These are phyloP conservation scores for Amniculicola lignicola DNA, from an alignment of 495 filamentous ascomycete species.

Conservation along the genomic window DNA sequence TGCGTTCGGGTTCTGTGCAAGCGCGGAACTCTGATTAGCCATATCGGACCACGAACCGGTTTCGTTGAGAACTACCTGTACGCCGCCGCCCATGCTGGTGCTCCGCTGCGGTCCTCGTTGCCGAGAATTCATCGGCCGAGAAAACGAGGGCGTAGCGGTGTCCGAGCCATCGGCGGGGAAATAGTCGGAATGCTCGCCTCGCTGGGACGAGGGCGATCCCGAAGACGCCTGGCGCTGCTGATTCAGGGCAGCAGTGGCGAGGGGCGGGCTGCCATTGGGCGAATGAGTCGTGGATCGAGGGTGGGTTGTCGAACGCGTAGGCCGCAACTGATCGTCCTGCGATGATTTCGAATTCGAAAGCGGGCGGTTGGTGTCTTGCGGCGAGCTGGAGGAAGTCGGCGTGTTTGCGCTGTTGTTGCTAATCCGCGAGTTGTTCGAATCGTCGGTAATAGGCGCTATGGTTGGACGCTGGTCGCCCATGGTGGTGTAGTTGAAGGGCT, in stretches of 20 bases:
- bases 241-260: slow-evolving; percentile 21
- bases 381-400: slow-evolving; percentile 27
- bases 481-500: slow-evolving; percentile 90
- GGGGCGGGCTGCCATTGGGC: slow-evolving; percentile 41
- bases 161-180: slow-evolving; percentile 44
- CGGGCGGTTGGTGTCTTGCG: slow-evolving; percentile 18
- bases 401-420: slow-evolving; percentile 34
- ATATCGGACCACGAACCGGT: slow-evolving; percentile 85
- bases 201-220: slow-evolving; percentile 29
- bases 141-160: slow-evolving; percentile 28
- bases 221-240: slow-evolving; percentile 11
- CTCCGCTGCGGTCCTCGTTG: slow-evolving; percentile 55
- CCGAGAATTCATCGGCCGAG: slow-evolving; percentile 39
- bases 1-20: slow-evolving; percentile 60
- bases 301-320: slow-evolving; percentile 30
- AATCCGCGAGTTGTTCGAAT: slow-evolving; percentile 41
- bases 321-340: slow-evolving; percentile 29
- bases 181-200: slow-evolving; percentile 38
- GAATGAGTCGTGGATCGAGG: slow-evolving; percentile 41
- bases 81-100: slow-evolving; percentile 74
- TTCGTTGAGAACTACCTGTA: slow-evolving; percentile 88
- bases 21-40: slow-evolving; percentile 75
- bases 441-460: slow-evolving; percentile 39
- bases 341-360: slow-evolving; percentile 20
- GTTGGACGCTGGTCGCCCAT: slow-evolving; percentile 50